Evolutionary conservation across 2,329 filamentous ascomycete species (phyloP), one percentile per base, ranked within the genome.

Genomic region (Penicillium olsonii): DNA sequence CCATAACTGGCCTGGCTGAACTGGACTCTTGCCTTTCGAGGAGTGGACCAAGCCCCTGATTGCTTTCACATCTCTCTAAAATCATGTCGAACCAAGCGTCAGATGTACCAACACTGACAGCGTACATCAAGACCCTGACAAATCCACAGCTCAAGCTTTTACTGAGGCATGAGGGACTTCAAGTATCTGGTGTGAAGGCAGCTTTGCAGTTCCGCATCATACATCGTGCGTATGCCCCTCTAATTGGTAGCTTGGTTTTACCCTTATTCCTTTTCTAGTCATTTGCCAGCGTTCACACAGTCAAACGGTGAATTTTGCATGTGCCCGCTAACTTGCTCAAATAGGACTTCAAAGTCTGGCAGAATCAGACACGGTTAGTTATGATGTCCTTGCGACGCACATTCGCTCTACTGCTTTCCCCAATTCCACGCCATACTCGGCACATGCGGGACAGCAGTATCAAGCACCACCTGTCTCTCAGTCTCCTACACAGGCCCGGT

Each of bases 101-200:
- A 33, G 74, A 78, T 57, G 68, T 73, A 19, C 64, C 66, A 41
- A 60, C 63, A 49, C 66, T 78, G 18, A 68, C 70, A 42, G 70
- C 71, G 43, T 69, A 75, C 55, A 71, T 80, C 41, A 83, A 82
- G 64, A 78, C 72, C 8, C 70, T 85, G 44, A 75, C 84, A 46
- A 85, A 84, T 64, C 76, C 75, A 52, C 85, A 92, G 62, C 81
- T 96, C 41, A 88, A 90, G 62, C 79, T 79, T 44, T 86, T 97
- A 57, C 88, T 92, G 65, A 81, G 84, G 55, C 77, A 82, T 53
- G 89, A 95, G 73, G 82, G 84, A 39, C 77, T 95, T 29, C 81
- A 83, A 57, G 87, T 89, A 53, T 88, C 87, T 22, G 94, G 94
- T 17, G 87, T 94, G 63, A 99, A 99, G 77, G 83, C 84, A 27